A percentile compares a stretch with the other conserved stretches of the same genome.
These are phyloP conservation scores for Globisporangium rhizosaccharum DNA, from an alignment of 352 stramenopile species.

Conservation along the genomic window DNA sequence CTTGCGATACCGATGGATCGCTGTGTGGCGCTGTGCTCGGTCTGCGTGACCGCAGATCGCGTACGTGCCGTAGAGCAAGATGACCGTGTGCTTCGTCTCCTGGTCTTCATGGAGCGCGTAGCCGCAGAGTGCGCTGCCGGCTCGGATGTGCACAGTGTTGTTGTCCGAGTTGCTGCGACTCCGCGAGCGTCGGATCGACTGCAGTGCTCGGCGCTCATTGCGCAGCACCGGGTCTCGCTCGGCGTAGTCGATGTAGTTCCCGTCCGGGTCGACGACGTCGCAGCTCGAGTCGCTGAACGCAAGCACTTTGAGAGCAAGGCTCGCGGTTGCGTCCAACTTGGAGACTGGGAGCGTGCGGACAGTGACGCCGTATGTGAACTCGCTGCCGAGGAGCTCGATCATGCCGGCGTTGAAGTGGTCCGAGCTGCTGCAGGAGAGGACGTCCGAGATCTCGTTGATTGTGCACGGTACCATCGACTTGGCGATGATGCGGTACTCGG, in stretches of 20 bases:
- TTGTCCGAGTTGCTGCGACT: neutral
- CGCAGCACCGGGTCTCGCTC: slow-evolving; percentile 6
- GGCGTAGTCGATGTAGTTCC: slow-evolving; percentile 20
- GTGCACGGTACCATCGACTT: slow-evolving; percentile 18
- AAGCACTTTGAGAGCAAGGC: slow-evolving; percentile 16
- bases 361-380: slow-evolving; percentile 21
- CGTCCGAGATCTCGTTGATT: slow-evolving; percentile 16
- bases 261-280: slow-evolving; percentile 7
- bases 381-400: slow-evolving; percentile 20
- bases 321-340: neutral
- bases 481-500: slow-evolving; percentile 17
- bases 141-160: neutral
- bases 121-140: slow-evolving; percentile 11
- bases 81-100: slow-evolving; percentile 12
- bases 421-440: slow-evolving; percentile 17
- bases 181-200: slow-evolving; percentile 8
- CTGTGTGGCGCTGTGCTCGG: slow-evolving; percentile 7
- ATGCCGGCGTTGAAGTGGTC: slow-evolving; percentile 26
- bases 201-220: slow-evolving; percentile 12
- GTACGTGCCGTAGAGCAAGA: slow-evolving; percentile 18
- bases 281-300: slow-evolving; percentile 13
- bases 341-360: slow-evolving; percentile 12
- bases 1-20: slow-evolving; percentile 13
- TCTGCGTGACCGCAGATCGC: neutral
- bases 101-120: slow-evolving; percentile 22